phyloP scores from a whole-genome alignment of 306 rosid species.

The Lathyrus aphaca region DNA sequence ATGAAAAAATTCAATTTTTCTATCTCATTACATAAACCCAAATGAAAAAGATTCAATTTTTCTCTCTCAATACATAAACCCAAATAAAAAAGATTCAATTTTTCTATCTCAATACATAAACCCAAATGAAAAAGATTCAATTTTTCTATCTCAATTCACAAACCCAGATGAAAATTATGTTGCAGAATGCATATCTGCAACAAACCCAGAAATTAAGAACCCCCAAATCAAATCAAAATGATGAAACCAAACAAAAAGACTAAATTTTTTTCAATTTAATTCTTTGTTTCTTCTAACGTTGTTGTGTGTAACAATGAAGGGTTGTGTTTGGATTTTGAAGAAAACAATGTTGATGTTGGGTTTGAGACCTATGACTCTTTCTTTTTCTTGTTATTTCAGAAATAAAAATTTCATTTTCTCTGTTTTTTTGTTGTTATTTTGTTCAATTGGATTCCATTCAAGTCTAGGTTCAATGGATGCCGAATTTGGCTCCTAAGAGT shows the following conservation, averaged over 20 bases:
- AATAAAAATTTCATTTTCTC: not conserved
- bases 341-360: conserved; percentile 39
- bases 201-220: conserved; percentile 41
- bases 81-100: not conserved
- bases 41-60: conserved; percentile 6
- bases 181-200: conserved; percentile 33
- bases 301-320: conserved; percentile 36
- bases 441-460: conserved; percentile 47
- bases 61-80: conserved; percentile 22
- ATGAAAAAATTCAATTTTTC: not conserved
- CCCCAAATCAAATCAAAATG: conserved; percentile 8
- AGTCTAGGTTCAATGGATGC: conserved; percentile 48
- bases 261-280: conserved; percentile 17
- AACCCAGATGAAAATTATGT: conserved; percentile 13
- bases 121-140: conserved; percentile 13
- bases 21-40: conserved; percentile 35
- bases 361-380: conserved; percentile 50
- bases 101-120: conserved; percentile 6
- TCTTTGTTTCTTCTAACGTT: conserved; percentile 35
- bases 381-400: conserved; percentile 41
- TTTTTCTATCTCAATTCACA: conserved; percentile 7
- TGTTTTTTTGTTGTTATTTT: conserved; percentile 8
- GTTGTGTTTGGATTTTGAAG: conserved; percentile 47
- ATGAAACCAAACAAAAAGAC: conserved; percentile 27
- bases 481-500: conserved; percentile 70